Percentiles rank a stretch among this genome's conserved stretches.
These are phyloP conservation scores for Penicillium bovifimosum DNA, from an alignment of 495 filamentous ascomycete genomes.

Conservation along the genomic window DNA sequence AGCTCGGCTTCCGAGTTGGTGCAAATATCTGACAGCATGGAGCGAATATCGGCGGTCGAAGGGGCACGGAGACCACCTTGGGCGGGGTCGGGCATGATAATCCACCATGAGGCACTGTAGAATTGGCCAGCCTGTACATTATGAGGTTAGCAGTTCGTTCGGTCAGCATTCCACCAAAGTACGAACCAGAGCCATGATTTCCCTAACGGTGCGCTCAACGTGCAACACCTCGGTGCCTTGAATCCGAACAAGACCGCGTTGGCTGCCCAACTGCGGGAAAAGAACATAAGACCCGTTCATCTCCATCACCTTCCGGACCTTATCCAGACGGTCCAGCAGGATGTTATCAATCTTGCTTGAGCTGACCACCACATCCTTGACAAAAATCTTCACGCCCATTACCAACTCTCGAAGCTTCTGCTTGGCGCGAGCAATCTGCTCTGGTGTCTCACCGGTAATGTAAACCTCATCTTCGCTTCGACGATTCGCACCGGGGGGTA, in stretches of 20 bases:
- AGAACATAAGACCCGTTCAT: conserved; percentile 90
- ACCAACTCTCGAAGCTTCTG: conserved; percentile 80
- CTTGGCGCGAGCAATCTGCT: conserved; percentile 81
- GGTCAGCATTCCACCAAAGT: background rate
- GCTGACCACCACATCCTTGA: conserved; percentile 84
- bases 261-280: conserved; percentile 77
- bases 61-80: conserved; percentile 57
- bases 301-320: conserved; percentile 96
- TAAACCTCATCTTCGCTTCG: conserved; percentile 85
- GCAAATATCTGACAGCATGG: conserved; percentile 92
- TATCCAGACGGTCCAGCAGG: conserved; percentile 83
- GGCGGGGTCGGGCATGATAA: conserved; percentile 69
- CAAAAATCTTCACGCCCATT: conserved; percentile 70
- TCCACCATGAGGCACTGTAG: conserved; percentile 95
- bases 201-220: conserved; percentile 87
- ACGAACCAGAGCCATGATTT: conserved; percentile 87
- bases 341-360: conserved; percentile 91
- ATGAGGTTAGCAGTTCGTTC: conserved; percentile 26
- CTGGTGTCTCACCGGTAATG: conserved; percentile 79
- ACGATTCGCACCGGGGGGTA: conserved; percentile 67
- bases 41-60: conserved; percentile 67
- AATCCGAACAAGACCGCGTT: conserved; percentile 72
- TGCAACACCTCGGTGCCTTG: conserved; percentile 89
- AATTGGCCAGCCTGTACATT: conserved; percentile 77
- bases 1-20: conserved; percentile 94